Conservation (phyloP, 768 basidiomycete genomes). For the Pleurotus giganteus region DNA sequence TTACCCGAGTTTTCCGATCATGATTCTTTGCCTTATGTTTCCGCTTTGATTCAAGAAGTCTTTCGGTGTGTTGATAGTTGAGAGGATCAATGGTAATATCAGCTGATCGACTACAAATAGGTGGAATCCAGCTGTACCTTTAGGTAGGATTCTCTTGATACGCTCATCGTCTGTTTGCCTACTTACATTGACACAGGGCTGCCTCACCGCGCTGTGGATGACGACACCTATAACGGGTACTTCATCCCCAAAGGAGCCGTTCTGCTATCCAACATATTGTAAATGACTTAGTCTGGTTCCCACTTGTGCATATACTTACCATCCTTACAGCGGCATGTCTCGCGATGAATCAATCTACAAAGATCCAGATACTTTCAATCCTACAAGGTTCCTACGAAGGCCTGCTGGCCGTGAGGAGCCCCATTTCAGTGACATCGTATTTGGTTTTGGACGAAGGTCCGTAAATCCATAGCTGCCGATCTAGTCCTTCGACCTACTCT, state of each 20-base stretch:
- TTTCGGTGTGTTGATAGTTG: conserved; percentile 19
- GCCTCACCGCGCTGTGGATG: conserved; percentile 19
- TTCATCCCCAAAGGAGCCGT: conserved; percentile 33
- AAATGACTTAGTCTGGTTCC: background rate
- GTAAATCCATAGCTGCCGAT: background rate
- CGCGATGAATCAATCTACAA: conserved; percentile 19
- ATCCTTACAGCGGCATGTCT: conserved; percentile 20
- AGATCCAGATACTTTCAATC: conserved; percentile 21
- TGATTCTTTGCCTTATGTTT: conserved; percentile 21
- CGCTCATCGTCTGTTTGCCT: background rate
- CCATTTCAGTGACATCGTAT: background rate
- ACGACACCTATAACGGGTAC: conserved; percentile 36
- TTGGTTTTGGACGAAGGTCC: conserved; percentile 12
- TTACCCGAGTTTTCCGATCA: conserved; percentile 24
- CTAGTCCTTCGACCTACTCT: background rate
- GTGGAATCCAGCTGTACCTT: conserved; percentile 1
- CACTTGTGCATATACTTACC: background rate
- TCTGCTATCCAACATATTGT: conserved; percentile 21
- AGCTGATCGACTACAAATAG: background rate
- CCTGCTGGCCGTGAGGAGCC: conserved; percentile 18
- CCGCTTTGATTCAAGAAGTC: conserved; percentile 22
- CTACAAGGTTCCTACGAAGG: conserved; percentile 22
- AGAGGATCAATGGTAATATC: background rate
- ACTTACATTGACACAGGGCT: conserved; percentile 25
- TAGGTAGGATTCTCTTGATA: background rate